These are phyloP conservation scores for Tulasnella sp. DNA, from an alignment of 768 basidiomycete species.

Conservation along the genomic window DNA sequence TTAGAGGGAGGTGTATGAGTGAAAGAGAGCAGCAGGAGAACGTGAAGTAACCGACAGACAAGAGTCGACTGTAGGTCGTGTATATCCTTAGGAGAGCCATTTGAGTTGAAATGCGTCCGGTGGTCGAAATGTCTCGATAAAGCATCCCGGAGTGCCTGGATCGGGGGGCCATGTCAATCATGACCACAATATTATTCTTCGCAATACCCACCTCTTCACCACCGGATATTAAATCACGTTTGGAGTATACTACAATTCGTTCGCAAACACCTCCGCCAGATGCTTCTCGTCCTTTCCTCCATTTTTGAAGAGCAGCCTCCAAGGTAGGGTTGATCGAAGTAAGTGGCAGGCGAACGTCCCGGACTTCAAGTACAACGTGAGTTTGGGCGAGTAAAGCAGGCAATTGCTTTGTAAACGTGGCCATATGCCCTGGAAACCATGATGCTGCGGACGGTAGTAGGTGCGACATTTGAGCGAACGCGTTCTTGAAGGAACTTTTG, in stretches of 20 bases:
- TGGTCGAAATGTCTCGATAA: slow-evolving; percentile 16
- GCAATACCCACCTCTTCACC: slow-evolving; percentile 68
- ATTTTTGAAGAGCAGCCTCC: slow-evolving; percentile 39
- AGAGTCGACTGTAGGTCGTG: slow-evolving; percentile 50
- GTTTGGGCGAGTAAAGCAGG: slow-evolving; percentile 62
- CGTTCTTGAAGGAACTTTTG: neutral
- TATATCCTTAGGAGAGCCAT: slow-evolving; percentile 22
- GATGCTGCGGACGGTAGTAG: slow-evolving; percentile 29
- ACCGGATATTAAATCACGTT: slow-evolving; percentile 86
- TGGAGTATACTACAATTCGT: slow-evolving; percentile 84
- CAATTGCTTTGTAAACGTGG: slow-evolving; percentile 59
- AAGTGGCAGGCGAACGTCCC: slow-evolving; percentile 85
- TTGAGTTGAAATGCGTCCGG: slow-evolving; percentile 16
- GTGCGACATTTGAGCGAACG: neutral
- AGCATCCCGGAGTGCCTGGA: slow-evolving; percentile 51
- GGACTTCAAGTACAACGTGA: slow-evolving; percentile 86
- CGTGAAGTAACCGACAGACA: slow-evolving; percentile 51
- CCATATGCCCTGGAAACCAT: slow-evolving; percentile 98
- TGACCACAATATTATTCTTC: neutral
- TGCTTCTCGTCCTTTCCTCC: slow-evolving; percentile 13
- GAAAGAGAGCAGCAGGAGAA: neutral
- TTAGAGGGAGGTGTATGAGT: neutral
- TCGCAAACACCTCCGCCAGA: slow-evolving; percentile 47
- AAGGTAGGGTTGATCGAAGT: slow-evolving; percentile 87
- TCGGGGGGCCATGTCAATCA: neutral